Base-by-base conservation (phyloP, 345 rosid species). In the Bruguiera sexangula region DNA sequence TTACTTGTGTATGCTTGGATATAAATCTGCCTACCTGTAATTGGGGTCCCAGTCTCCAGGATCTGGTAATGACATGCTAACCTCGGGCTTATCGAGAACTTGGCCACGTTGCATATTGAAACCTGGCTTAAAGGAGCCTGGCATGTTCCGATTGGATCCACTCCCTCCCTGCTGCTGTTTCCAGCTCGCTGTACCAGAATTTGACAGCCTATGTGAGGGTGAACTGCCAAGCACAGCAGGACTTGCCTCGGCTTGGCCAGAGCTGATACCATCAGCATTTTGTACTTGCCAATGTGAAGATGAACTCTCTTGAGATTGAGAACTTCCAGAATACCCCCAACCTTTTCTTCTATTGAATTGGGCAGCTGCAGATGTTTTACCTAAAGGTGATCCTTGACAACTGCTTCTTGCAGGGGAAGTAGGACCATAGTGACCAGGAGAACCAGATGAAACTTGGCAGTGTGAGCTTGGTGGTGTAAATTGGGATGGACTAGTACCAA, bases 41-140 rank as follows among this genome's bases (percentile, higher is more conserved):
- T 87, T 88, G 46, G 99, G 99, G 85, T 96, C 99, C 99, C 99
- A 96, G 65, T 96, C 98, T 72, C 96, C 96, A 21, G 99, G 98
- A 83, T 87, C 88, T 68, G 96, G 98, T 69, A 89, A 70, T 30
- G 93, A 87, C 68, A 67, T 66, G 77, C 85, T 73, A 46, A 81
- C 64, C 61, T 89, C 97, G 20, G 76, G 74, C 72, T 79, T 82
- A 62, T 89, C 94, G 68, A 68, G 78, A 79, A 80, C 63, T 9
- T 69, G 76, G 76, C 82, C 92, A 21, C 73, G 54, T 60, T 81
- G 80, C 77, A 83, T 70, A 72, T 46, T 76, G 46, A 83, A 65
- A 68, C 78, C 81, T 72, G 72, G 81, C 63, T 70, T 69, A 46
- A 77, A 74, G 48, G 90, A 75, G 80, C 81, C 81, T 29, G 89